These are phyloP conservation scores for Tulasnella sp. DNA, from an alignment of 768 basidiomycete genomes.

Conservation along the genomic window DNA sequence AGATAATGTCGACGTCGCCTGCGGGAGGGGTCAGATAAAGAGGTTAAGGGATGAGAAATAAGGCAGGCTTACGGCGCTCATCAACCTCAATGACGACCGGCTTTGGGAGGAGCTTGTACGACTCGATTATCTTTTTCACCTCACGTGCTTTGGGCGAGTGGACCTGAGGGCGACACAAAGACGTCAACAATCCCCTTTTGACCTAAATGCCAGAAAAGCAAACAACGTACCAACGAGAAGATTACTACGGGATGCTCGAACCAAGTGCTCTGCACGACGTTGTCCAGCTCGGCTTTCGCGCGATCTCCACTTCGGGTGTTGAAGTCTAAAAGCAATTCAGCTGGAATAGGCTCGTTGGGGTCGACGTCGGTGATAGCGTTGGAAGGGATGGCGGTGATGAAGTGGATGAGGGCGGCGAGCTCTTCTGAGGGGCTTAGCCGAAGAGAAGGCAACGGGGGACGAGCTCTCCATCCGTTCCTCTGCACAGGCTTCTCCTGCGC, in stretches of 20 bases:
- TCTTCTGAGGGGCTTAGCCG: constrained; percentile 44
- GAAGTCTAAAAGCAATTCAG: constrained; percentile 71
- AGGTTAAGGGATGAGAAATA: background rate
- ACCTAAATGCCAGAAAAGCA: constrained; percentile 10
- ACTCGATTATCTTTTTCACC: constrained; percentile 44
- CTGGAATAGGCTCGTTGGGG: constrained; percentile 55
- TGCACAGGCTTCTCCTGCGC: too few relatives aligned
- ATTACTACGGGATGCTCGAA: constrained; percentile 59
- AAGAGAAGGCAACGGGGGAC: constrained; percentile 30
- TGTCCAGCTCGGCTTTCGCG: constrained; percentile 36
- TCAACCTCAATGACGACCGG: constrained; percentile 65
- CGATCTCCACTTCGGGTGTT: constrained; percentile 48
- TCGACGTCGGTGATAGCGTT: constrained; percentile 65
- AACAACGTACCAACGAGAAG: constrained; percentile 48
- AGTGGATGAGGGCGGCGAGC: constrained; percentile 61
- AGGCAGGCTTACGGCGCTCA: constrained; percentile 35
- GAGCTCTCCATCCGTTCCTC: too few relatives aligned
- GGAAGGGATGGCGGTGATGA: constrained; percentile 59
- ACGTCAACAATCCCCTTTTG: background rate
- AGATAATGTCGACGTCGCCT: constrained; percentile 54
- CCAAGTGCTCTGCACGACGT: constrained; percentile 59
- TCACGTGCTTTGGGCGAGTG: constrained; percentile 3
- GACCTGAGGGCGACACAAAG: background rate
- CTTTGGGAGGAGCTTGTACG: constrained; percentile 46
- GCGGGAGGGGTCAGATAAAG: background rate